Evolutionary conservation across 352 stramenopile species (phyloP).

Genomic region (Phytophthora ohioensis): DNA sequence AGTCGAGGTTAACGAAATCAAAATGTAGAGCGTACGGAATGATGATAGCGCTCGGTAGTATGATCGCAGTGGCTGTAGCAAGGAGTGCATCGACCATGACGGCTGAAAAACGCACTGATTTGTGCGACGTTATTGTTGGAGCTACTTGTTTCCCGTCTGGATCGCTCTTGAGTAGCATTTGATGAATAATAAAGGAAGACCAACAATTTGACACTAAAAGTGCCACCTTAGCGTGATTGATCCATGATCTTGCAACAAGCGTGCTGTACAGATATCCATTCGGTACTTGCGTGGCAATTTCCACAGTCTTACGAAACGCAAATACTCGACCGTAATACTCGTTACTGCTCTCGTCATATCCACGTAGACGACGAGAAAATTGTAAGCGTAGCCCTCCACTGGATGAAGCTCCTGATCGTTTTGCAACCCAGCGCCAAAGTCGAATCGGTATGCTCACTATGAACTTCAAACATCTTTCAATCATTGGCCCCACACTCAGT

Average conservation of each 20-base stretch:
- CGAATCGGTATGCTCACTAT: not conserved
- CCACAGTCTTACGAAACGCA: slow-evolving; percentile 44
- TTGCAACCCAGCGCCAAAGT: not conserved
- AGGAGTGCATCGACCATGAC: slow-evolving; percentile 22
- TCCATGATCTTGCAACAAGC: slow-evolving; percentile 51
- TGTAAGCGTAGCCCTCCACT: not conserved
- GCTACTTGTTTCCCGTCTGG: not conserved
- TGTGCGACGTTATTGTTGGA: not conserved
- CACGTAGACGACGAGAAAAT: not conserved
- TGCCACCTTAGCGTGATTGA: slow-evolving; percentile 58
- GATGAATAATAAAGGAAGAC: slow-evolving; percentile 40
- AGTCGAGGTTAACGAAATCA: slow-evolving; percentile 42
- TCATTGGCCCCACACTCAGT: not conserved
- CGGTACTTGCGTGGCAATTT: slow-evolving; percentile 51
- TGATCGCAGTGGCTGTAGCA: slow-evolving; percentile 1
- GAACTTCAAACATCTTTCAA: not conserved
- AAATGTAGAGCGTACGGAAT: slow-evolving; percentile 37
- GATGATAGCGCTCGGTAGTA: slow-evolving; percentile 26
- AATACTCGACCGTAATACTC: slow-evolving; percentile 41
- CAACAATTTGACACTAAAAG: slow-evolving; percentile 55
- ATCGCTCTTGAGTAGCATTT: slow-evolving; percentile 5
- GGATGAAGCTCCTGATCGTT: not conserved
- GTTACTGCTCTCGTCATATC: slow-evolving; percentile 29
- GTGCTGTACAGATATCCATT: slow-evolving; percentile 59
- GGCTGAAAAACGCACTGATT: slow-evolving; percentile 16